These are phyloP conservation scores for Exophiala calicioides DNA, from an alignment of 2,329 filamentous ascomycete species.

Conservation along the genomic window DNA sequence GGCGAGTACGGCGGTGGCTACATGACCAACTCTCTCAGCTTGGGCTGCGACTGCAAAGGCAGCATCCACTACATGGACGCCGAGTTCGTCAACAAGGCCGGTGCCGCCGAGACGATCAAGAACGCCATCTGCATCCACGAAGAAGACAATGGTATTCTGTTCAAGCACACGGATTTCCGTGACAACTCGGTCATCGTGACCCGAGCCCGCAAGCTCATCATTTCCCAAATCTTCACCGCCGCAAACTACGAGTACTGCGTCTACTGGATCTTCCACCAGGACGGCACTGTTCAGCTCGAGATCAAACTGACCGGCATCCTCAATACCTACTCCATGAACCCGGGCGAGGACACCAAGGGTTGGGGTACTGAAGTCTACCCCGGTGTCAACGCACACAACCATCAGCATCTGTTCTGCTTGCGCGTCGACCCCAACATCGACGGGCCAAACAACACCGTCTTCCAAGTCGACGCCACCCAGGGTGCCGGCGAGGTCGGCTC, in stretches of 20 bases:
- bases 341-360: slow-evolving; percentile 76
- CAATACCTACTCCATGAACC: slow-evolving; percentile 83
- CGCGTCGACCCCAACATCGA: slow-evolving; percentile 86
- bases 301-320: slow-evolving; percentile 90
- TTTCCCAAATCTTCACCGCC: slow-evolving; percentile 91
- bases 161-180: slow-evolving; percentile 93
- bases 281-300: slow-evolving; percentile 88
- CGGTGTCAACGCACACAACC: slow-evolving; percentile 90
- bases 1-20: slow-evolving; percentile 52
- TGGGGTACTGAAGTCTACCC: slow-evolving; percentile 93
- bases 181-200: slow-evolving; percentile 87
- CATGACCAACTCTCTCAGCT: slow-evolving; percentile 50
- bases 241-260: slow-evolving; percentile 93
- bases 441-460: slow-evolving; percentile 79
- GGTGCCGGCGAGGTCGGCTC: slow-evolving; percentile 76
- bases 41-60: slow-evolving; percentile 70
- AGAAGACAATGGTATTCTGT: slow-evolving; percentile 86
- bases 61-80: slow-evolving; percentile 90
- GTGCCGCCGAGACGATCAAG: slow-evolving; percentile 77
- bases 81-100: slow-evolving; percentile 64
- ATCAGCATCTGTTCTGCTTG: slow-evolving; percentile 92
- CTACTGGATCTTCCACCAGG: slow-evolving; percentile 90
- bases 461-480: slow-evolving; percentile 73
- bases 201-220: slow-evolving; percentile 77
- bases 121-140: slow-evolving; percentile 96